phyloP scores from a whole-genome alignment of 2,329 filamentous ascomycete genomes.

The Nectriaceae sp. region DNA sequence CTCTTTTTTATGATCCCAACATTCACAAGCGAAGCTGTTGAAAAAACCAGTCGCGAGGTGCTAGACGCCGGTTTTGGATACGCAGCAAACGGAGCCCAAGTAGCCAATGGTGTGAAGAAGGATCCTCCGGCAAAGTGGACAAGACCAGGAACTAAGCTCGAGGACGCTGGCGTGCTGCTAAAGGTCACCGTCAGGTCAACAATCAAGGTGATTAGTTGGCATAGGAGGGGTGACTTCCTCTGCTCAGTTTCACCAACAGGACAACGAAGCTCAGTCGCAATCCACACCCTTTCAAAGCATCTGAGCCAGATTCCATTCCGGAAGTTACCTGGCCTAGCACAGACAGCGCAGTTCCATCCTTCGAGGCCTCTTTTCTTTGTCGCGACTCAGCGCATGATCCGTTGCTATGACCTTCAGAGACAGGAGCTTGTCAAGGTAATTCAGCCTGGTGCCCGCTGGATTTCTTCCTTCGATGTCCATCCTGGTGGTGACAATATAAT shows the following conservation, averaged over 20 bases:
- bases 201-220: slow-evolving; percentile 91
- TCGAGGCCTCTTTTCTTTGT: slow-evolving; percentile 93
- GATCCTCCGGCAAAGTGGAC: slow-evolving; percentile 80
- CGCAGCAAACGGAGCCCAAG: slow-evolving; percentile 67
- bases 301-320: slow-evolving; percentile 94
- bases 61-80: slow-evolving; percentile 93
- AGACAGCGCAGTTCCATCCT: slow-evolving; percentile 93
- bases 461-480: slow-evolving; percentile 91
- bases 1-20: slow-evolving; percentile 82
- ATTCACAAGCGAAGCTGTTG: slow-evolving; percentile 70
- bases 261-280: slow-evolving; percentile 79
- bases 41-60: slow-evolving; percentile 72
- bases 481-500: slow-evolving; percentile 92
- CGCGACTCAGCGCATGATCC: slow-evolving; percentile 89
- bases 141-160: slow-evolving; percentile 71
- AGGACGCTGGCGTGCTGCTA: slow-evolving; percentile 77
- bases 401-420: slow-evolving; percentile 89
- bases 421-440: slow-evolving; percentile 92
- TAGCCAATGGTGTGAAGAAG: slow-evolving; percentile 62
- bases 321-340: slow-evolving; percentile 70
- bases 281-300: slow-evolving; percentile 94
- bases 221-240: slow-evolving; percentile 91
- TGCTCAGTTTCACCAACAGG: slow-evolving; percentile 84
- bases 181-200: slow-evolving; percentile 77
- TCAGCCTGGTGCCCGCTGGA: slow-evolving; percentile 90